Conservation (phyloP, 495 filamentous ascomycete species). For the Staphylotrichum longicolle region DNA sequence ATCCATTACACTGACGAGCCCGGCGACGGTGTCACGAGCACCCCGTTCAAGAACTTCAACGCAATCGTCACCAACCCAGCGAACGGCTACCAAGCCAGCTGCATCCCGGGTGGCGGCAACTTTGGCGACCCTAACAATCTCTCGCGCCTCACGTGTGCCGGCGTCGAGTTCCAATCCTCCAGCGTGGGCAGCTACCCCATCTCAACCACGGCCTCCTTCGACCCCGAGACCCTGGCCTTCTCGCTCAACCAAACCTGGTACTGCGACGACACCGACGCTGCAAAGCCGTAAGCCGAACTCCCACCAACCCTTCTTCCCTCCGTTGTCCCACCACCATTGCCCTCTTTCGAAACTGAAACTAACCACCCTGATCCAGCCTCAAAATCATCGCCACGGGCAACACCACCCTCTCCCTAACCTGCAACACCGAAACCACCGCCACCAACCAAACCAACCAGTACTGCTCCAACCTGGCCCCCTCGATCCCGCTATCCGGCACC, state of each 20-base stretch:
- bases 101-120: constrained; percentile 17
- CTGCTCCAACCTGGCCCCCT: constrained; percentile 7
- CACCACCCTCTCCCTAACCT: constrained; percentile 15
- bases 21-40: constrained; percentile 19
- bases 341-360: not conserved
- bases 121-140: constrained; percentile 1
- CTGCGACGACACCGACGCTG: constrained; percentile 31
- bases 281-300: constrained; percentile 28
- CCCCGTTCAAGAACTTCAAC: constrained; percentile 20
- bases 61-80: constrained; percentile 26
- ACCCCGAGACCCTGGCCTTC: constrained; percentile 20
- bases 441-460: not conserved
- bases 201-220: constrained; percentile 23
- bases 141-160: constrained; percentile 19
- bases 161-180: constrained; percentile 24
- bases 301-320: not conserved
- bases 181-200: constrained; percentile 20
- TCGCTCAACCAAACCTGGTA: constrained; percentile 35
- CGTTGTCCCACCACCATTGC: not conserved
- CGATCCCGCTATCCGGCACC: constrained; percentile 19
- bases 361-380: constrained; percentile 15
- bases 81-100: constrained; percentile 32
- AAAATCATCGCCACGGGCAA: constrained; percentile 22
- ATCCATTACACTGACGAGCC: constrained; percentile 25
- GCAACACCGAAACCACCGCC: not conserved